Evolutionary conservation across 2,329 filamentous ascomycete species (phyloP).

Genomic region (Erysiphe pulchra): DNA sequence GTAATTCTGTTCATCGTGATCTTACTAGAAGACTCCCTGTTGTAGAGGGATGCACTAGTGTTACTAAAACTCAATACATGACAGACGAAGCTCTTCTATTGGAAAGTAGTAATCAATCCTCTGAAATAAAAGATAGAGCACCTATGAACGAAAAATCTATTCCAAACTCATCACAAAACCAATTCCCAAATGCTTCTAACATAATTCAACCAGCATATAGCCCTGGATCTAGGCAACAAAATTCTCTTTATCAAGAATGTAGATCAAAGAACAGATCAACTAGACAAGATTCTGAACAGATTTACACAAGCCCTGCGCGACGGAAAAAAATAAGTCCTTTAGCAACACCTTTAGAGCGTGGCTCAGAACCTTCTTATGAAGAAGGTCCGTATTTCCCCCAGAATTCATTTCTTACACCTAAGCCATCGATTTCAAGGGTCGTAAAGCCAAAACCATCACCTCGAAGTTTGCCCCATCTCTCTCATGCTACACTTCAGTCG

Average conservation of each 20-base stretch:
- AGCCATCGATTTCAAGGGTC: slow-evolving; percentile 19
- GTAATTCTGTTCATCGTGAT: slow-evolving; percentile 19
- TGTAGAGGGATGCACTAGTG: slow-evolving; percentile 5
- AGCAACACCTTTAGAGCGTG: not conserved
- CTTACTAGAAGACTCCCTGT: slow-evolving; percentile 1
- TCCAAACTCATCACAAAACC: slow-evolving; percentile 17
- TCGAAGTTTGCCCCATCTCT: slow-evolving; percentile 34
- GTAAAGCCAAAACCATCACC: slow-evolving; percentile 20
- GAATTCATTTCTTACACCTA: slow-evolving; percentile 12
- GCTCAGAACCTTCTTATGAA: slow-evolving; percentile 8
- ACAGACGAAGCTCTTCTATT: slow-evolving; percentile 62
- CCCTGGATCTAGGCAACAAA: slow-evolving; percentile 2
- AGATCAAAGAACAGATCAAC: slow-evolving; percentile 18
- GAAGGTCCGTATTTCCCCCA: slow-evolving; percentile 6
- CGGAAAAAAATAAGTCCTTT: slow-evolving; percentile 36
- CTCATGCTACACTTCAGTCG: slow-evolving; percentile 40
- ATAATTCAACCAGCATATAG: slow-evolving; percentile 18
- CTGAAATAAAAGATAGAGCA: slow-evolving; percentile 14
- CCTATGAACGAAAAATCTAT: slow-evolving; percentile 6
- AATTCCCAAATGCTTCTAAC: slow-evolving; percentile 22
- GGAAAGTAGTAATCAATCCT: slow-evolving; percentile 36
- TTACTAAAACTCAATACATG: slow-evolving; percentile 8
- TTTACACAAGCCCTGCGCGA: slow-evolving; percentile 68
- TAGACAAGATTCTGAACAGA: slow-evolving; percentile 59
- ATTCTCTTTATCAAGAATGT: not conserved